Percentiles rank a stretch among this genome's conserved stretches.
Evolutionary conservation across 2,329 filamentous ascomycete species (phyloP).

Genomic region (Sphaerulina vaccinii): DNA sequence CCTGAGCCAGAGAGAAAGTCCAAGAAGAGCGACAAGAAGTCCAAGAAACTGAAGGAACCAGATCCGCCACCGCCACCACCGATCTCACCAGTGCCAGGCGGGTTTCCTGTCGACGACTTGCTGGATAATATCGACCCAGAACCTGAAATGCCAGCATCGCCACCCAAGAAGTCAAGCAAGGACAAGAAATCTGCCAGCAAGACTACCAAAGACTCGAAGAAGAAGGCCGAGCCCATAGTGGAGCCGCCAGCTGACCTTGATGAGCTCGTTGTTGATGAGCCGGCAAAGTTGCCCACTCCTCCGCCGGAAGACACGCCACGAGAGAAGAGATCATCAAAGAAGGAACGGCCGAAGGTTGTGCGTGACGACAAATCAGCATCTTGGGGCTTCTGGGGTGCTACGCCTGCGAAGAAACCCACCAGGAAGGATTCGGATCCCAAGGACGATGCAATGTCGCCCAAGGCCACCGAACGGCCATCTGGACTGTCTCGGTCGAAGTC

Average conservation of each 20-base stretch:
- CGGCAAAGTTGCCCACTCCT: constrained; percentile 50
- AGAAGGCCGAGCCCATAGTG: constrained; percentile 40
- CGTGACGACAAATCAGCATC: constrained; percentile 61
- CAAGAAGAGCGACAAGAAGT: constrained; percentile 27
- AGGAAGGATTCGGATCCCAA: constrained; percentile 51
- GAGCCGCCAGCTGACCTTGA: constrained; percentile 17
- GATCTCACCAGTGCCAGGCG: constrained; percentile 44
- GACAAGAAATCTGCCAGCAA: constrained; percentile 28
- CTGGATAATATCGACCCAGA: constrained; percentile 29
- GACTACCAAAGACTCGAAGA: constrained; percentile 27
- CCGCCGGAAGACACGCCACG: constrained; percentile 47
- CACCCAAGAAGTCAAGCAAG: constrained; percentile 27
- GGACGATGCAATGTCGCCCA: constrained; percentile 41
- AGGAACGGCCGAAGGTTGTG: constrained; percentile 73
- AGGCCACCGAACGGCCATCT: constrained; percentile 42
- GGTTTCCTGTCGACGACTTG: constrained; percentile 48
- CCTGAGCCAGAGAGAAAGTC: constrained; percentile 31
- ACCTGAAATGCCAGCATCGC: constrained; percentile 24
- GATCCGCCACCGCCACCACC: constrained; percentile 25
- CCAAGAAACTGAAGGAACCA: constrained; percentile 25
- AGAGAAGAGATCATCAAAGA: constrained; percentile 62
- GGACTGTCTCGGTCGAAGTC: constrained; percentile 58
- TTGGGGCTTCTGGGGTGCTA: constrained; percentile 73
- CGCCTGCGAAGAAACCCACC: constrained; percentile 35
- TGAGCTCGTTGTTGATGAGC: constrained; percentile 33